These are phyloP conservation scores for Leucaena leucocephala DNA, from an alignment of 306 rosid genomes.

Conservation along the genomic window DNA sequence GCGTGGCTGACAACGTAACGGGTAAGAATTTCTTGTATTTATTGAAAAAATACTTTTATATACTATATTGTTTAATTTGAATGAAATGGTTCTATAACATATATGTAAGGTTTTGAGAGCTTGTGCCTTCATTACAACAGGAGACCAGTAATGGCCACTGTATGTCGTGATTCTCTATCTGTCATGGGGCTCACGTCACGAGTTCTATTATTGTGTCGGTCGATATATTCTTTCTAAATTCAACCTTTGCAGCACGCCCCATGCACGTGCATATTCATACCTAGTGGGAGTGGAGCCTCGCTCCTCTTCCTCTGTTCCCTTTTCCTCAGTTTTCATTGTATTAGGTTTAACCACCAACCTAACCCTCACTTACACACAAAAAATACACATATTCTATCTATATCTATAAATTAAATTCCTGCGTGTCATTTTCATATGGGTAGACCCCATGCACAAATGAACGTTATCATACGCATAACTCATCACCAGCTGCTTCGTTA, in stretches of 20 bases:
- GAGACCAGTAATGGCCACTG: neutral
- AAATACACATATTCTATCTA: too few species aligned
- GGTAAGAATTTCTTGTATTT: neutral
- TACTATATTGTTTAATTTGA: too few species aligned
- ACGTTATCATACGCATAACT: neutral
- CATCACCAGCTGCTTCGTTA: neutral
- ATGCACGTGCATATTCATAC: neutral
- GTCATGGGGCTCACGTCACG: neutral
- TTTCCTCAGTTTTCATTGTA: neutral
- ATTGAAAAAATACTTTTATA: too few species aligned
- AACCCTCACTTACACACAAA: neutral
- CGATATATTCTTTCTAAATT: neutral
- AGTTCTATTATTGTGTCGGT: neutral
- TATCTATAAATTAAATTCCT: too few species aligned
- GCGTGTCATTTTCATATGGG: neutral
- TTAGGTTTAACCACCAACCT: neutral
- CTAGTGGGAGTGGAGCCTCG: neutral
- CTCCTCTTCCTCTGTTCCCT: neutral
- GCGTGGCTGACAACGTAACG: neutral
- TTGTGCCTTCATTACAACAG: neutral
- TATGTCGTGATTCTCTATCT: neutral
- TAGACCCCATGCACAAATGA: neutral
- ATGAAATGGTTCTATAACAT: too few species aligned
- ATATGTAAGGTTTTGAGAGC: neutral
- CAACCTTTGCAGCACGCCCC: neutral